Evolutionary conservation across 2,329 filamentous ascomycete species (phyloP).

Genomic region (Aspergillus candidus): DNA sequence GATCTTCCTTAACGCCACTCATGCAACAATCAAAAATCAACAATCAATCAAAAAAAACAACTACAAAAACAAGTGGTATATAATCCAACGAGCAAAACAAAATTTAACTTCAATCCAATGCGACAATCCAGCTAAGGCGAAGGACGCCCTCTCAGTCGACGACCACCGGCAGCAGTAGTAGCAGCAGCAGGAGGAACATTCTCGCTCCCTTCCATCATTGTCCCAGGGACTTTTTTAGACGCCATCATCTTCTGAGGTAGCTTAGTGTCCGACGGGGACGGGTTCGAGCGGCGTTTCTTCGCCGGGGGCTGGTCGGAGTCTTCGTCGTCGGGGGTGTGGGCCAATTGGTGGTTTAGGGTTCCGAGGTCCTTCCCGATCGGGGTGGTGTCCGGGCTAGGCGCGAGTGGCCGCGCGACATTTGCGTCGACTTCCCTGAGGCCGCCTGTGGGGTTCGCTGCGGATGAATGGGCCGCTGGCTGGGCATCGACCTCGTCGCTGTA

Average conservation of each 20-base stretch:
- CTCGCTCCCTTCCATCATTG: conserved; percentile 42
- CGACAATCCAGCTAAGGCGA: conserved; percentile 13
- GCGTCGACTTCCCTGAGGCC: conserved; percentile 49
- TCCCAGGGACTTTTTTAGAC: conserved; percentile 30
- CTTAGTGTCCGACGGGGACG: conserved; percentile 31
- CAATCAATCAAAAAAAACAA: background rate
- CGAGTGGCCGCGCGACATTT: conserved; percentile 37
- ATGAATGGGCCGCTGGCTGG: conserved; percentile 22
- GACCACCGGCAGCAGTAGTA: conserved; percentile 19
- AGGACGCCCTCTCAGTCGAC: conserved; percentile 27
- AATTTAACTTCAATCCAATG: background rate
- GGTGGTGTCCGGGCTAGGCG: conserved; percentile 14
- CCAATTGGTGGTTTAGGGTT: conserved; percentile 2
- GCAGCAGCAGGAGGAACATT: conserved; percentile 31
- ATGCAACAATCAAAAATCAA: no score
- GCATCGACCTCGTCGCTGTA: conserved; percentile 45
- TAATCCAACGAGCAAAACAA: background rate
- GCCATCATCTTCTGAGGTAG: conserved; percentile 36
- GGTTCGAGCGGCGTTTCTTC: conserved; percentile 27
- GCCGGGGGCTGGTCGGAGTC: conserved; percentile 19
- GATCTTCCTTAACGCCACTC: no score
- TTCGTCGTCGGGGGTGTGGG: conserved; percentile 16
- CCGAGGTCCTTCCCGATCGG: conserved; percentile 7
- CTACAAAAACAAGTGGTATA: background rate
- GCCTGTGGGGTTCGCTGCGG: conserved; percentile 30